A percentile compares a stretch with the other conserved stretches of the same genome.
These are phyloP conservation scores for Dacryopinax primogenitus DNA, from an alignment of 768 basidiomycete species.

Conservation along the genomic window DNA sequence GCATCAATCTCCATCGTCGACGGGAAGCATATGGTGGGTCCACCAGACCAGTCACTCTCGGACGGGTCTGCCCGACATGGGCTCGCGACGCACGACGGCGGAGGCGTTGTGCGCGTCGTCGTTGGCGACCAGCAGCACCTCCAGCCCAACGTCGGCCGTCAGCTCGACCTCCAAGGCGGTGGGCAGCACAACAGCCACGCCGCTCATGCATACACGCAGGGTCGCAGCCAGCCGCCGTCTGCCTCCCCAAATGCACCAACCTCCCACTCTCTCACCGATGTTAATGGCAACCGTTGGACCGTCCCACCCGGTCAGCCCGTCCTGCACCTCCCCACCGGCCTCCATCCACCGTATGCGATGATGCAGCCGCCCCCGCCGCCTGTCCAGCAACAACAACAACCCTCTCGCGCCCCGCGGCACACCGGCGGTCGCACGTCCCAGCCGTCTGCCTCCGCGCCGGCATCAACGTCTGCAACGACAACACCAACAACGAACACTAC, in stretches of 20 bases:
- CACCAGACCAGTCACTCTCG: neutral
- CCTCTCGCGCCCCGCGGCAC: neutral
- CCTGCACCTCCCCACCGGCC: neutral
- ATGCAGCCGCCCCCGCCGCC: neutral
- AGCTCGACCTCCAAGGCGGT: neutral
- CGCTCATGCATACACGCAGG: neutral
- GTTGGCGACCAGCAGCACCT: neutral
- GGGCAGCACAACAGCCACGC: constrained; percentile 1
- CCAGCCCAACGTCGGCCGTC: neutral
- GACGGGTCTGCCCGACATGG: constrained; percentile 9
- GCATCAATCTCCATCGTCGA: neutral
- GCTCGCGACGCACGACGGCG: neutral
- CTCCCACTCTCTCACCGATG: neutral
- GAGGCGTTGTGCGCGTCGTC: neutral
- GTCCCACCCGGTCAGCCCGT: neutral
- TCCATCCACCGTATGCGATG: neutral
- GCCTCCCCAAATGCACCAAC: neutral
- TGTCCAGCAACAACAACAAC: neutral
- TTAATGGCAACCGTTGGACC: neutral
- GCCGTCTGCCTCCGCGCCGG: constrained; percentile 10
- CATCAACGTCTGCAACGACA: constrained; percentile 9
- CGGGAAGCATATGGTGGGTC: neutral
- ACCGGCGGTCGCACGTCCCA: constrained; percentile 4
- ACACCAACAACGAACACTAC: neutral
- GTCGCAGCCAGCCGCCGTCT: neutral